Percentiles rank a stretch among this genome's conserved stretches.
Evolutionary conservation across 148 eudicot species (phyloP).

Genomic region (Fagopyrum esculentum): DNA sequence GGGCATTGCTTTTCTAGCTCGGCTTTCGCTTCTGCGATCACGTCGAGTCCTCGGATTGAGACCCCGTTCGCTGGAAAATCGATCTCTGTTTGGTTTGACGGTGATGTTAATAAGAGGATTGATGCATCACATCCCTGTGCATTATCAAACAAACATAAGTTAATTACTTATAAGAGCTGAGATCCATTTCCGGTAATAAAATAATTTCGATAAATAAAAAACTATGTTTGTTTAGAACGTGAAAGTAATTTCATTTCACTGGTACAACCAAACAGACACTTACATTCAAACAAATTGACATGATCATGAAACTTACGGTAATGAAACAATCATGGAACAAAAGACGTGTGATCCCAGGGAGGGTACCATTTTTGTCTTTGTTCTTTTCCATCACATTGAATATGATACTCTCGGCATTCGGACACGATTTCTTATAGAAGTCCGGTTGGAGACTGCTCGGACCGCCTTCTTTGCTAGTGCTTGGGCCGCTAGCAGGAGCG

Average conservation of each 20-base stretch:
- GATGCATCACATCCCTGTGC: slow-evolving; percentile 6
- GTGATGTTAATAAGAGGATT: not conserved
- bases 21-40: slow-evolving; percentile 36
- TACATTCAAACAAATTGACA: too few relatives aligned
- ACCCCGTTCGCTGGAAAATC: not conserved
- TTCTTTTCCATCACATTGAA: slow-evolving; percentile 5
- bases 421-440: not conserved
- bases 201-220: too few relatives aligned
- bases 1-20: slow-evolving; percentile 43
- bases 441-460: not conserved
- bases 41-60: slow-evolving; percentile 22
- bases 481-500: not conserved
- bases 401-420: not conserved
- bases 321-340: slow-evolving; percentile 8
- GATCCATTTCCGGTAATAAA: too few relatives aligned
- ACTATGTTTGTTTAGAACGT: too few relatives aligned
- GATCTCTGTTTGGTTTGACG: slow-evolving; percentile 1
- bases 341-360: slow-evolving; percentile 3
- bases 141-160: too few relatives aligned
- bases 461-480: too few relatives aligned
- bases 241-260: too few relatives aligned
- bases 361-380: not conserved
- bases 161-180: too few relatives aligned
- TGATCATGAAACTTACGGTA: not conserved
- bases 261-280: too few relatives aligned